A percentile compares a stretch with the other conserved stretches of the same genome.
phyloP scores from a whole-genome alignment of 768 basidiomycete species.

The Udeniomyces megalosporus region DNA sequence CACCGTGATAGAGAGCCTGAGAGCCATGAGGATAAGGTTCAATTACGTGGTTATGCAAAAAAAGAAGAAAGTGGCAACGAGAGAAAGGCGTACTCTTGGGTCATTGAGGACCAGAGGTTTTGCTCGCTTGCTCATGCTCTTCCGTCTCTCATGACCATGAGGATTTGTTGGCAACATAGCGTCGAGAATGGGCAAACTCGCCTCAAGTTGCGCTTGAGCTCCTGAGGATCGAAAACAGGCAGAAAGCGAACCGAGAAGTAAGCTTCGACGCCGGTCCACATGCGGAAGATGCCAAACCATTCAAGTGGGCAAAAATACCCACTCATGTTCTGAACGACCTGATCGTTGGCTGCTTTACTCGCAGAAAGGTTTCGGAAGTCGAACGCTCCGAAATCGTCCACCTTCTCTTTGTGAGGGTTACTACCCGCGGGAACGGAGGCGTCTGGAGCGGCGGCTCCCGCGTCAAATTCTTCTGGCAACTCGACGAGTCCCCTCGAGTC shows the following conservation, averaged over 20 bases:
- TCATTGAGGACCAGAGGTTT: conserved; percentile 2
- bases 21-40: not conserved
- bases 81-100: not conserved
- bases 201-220: conserved; percentile 17
- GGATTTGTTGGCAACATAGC: conserved; percentile 19
- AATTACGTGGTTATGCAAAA: not conserved
- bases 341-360: conserved; percentile 95
- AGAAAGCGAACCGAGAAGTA: conserved; percentile 36
- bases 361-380: conserved; percentile 94
- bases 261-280: too few species aligned
- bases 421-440: conserved; percentile 12
- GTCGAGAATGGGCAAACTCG: conserved; percentile 55
- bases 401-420: not conserved
- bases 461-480: conserved; percentile 30
- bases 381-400: conserved; percentile 94
- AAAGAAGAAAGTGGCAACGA: not conserved
- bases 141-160: conserved; percentile 18
- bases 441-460: conserved; percentile 18
- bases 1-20: too few species aligned
- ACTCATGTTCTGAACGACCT: conserved; percentile 86
- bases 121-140: conserved; percentile 21
- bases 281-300: too few species aligned
- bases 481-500: conserved; percentile 60
- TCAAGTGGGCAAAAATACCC: conserved; percentile 57
- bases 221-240: conserved; percentile 36